Conservation (phyloP, 2,329 filamentous ascomycete genomes). For the Cytospora mali region DNA sequence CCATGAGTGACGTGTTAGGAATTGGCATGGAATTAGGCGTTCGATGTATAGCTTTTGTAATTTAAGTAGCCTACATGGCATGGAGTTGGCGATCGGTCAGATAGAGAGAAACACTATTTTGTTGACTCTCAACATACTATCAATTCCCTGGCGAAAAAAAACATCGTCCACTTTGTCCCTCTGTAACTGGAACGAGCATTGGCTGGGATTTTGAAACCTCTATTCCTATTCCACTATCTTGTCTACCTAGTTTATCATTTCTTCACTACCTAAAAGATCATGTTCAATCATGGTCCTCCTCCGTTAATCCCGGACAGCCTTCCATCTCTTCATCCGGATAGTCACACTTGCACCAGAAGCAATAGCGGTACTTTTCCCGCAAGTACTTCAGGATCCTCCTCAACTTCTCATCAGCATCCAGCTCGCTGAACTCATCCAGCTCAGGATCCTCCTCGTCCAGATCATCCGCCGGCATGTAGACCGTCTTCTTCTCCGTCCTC, state of each 20-base stretch:
- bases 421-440: slow-evolving; percentile 74
- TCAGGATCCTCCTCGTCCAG: slow-evolving; percentile 80
- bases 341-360: slow-evolving; percentile 91
- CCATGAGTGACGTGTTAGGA: not conserved
- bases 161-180: too few relatives aligned
- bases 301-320: slow-evolving; percentile 83
- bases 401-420: slow-evolving; percentile 69
- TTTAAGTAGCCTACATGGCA: not conserved
- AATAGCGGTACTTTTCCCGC: slow-evolving; percentile 75
- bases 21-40: not conserved
- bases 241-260: too few relatives aligned
- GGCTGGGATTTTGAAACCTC: too few relatives aligned
- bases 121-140: not conserved
- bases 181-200: not conserved
- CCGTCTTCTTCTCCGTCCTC: slow-evolving; percentile 47
- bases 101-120: not conserved
- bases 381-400: slow-evolving; percentile 68
- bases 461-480: slow-evolving; percentile 65
- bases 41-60: slow-evolving; percentile 8
- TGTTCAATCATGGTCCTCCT: slow-evolving; percentile 73
- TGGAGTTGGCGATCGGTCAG: not conserved
- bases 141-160: not conserved
- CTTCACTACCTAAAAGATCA: not conserved
- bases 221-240: not conserved
- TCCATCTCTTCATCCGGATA: slow-evolving; percentile 79